phyloP scores from a whole-genome alignment of 2,329 filamentous ascomycete species.

The Thyridium curvatum region DNA sequence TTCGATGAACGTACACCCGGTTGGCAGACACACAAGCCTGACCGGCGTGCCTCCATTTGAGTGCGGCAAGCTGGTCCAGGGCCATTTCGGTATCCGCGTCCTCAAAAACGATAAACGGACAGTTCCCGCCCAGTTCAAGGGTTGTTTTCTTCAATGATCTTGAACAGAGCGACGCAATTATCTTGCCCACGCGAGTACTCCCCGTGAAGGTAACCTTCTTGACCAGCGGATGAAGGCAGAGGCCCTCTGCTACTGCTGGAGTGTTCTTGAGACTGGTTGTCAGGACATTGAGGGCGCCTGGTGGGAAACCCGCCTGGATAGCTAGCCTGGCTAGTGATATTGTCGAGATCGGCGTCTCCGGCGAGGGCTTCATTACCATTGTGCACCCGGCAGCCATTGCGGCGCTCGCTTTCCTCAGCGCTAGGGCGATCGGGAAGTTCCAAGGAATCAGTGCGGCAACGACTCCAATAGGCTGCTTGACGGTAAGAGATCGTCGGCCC shows the following conservation, averaged over 20 bases:
- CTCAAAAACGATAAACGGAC: conserved; percentile 56
- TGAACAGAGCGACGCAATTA: conserved; percentile 56
- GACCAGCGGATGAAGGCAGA: conserved; percentile 34
- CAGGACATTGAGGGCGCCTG: conserved; percentile 55
- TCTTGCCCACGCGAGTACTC: conserved; percentile 58
- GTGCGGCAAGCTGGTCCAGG: conserved; percentile 29
- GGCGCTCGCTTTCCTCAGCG: conserved; percentile 56
- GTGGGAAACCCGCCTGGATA: conserved; percentile 65
- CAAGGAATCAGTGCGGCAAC: conserved; percentile 62
- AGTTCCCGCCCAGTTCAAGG: conserved; percentile 66
- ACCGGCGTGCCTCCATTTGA: conserved; percentile 42
- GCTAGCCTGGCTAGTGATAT: conserved; percentile 65
- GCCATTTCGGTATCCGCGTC: conserved; percentile 60
- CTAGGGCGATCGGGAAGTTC: conserved; percentile 59
- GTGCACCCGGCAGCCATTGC: conserved; percentile 66
- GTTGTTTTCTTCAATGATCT: conserved; percentile 60
- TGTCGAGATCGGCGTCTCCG: conserved; percentile 67
- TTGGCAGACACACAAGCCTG: conserved; percentile 60
- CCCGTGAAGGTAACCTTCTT: conserved; percentile 72
- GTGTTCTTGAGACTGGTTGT: conserved; percentile 36
- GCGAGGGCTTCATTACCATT: conserved; percentile 66
- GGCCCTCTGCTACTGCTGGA: conserved; percentile 31
- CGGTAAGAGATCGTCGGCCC: conserved; percentile 58
- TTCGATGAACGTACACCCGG: conserved; percentile 54
- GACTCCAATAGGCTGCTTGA: conserved; percentile 69